phyloP scores from a whole-genome alignment of 306 rosid species.

The Dryas drummondii region DNA sequence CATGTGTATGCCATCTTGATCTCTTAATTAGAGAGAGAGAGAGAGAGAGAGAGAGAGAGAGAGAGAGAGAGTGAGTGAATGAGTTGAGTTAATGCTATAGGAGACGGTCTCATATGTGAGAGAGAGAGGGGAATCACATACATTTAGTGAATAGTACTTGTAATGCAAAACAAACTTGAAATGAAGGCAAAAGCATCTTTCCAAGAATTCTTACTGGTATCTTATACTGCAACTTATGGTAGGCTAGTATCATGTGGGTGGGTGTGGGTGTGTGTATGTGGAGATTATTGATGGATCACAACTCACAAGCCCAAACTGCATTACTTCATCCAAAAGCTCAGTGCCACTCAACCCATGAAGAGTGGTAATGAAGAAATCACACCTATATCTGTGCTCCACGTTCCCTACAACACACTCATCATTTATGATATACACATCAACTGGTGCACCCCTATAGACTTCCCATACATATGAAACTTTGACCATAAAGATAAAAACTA shows the following conservation, averaged over 20 bases:
- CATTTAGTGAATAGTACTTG: constrained; percentile 16
- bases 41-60: neutral
- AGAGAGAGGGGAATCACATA: no score
- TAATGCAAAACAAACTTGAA: constrained; percentile 39
- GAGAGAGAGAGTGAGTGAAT: constrained; percentile 7
- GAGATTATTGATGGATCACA: constrained; percentile 33
- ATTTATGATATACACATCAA: constrained; percentile 30
- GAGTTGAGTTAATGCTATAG: no score
- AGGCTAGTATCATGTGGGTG: constrained; percentile 45
- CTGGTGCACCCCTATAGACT: constrained; percentile 4
- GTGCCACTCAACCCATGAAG: constrained; percentile 20
- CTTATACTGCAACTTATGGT: constrained; percentile 40
- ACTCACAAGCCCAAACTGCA: constrained; percentile 31
- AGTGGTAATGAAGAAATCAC: constrained; percentile 33
- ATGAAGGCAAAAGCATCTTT: constrained; percentile 51
- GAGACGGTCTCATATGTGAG: no score
- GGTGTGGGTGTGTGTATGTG: constrained; percentile 7
- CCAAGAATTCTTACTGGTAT: constrained; percentile 25
- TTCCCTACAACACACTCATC: constrained; percentile 31
- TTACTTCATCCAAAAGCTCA: constrained; percentile 40
- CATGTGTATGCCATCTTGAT: neutral
- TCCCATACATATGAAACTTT: constrained; percentile 1
- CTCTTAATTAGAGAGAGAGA: constrained; percentile 5
- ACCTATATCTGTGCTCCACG: constrained; percentile 24
- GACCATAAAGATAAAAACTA: constrained; percentile 4